Evolutionary conservation across 1,139 yeast genomes (phyloP), one percentile per base, ranked within the genome.

Genomic region (Candida sojae): DNA sequence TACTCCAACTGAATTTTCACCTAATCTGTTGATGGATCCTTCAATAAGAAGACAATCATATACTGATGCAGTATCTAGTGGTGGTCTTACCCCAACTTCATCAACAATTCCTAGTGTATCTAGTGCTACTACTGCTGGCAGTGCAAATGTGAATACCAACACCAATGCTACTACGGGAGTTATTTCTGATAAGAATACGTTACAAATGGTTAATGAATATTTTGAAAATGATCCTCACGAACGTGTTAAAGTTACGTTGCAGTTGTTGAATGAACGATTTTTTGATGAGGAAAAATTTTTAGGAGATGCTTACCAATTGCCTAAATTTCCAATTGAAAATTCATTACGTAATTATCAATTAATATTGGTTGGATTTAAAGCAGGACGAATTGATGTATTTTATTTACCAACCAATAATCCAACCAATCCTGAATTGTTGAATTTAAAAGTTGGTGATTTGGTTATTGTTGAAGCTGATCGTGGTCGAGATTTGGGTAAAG

Each of bases 391-490:
- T 52, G 99, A 93, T 63, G 88, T 92, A 3, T 84, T 90, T 56
- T 86, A 86, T 57, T 70, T 86, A 12, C 86, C 92, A 2, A 68
- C 71, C 21, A 35, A 25, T n/a, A 33, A 25, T 13, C 13, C 42
- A 7, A 34, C 44, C 9, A 35, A 26, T 31, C 28, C 44, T 2
- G 63, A 62, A 17, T 51, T 58, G 43, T 44, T 50, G 28, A 52
- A 57, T 36, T 57, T 70, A 36, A 72, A 77, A 42, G 68, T 81
- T 13, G 88, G 88, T 28, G 97, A 91, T 63, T 77, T 91, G 62
- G 97, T 93, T 11, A 85, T 92, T 56, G 97, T 92, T 35, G 98
- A 93, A 65, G 99, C 98, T n/a, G 99, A 93, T 64, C 77, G 99
- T 44, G 99, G 99, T 38, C 77, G 88, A 46, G 99, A 93, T 69